Conservation (phyloP, 345 rosid species). For the Reutealis trisperma region DNA sequence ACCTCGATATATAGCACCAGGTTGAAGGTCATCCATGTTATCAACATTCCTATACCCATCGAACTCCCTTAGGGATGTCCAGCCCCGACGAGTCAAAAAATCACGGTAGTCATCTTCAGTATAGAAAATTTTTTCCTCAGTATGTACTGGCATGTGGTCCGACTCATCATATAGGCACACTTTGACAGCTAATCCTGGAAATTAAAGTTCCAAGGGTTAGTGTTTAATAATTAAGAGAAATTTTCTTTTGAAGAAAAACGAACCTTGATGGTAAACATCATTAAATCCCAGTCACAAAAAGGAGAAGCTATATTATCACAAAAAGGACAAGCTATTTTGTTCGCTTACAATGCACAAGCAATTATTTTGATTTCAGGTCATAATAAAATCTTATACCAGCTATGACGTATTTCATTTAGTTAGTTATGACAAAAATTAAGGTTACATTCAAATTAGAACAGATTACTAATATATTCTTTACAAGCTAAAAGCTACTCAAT, state of each 20-base stretch:
- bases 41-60: constrained; percentile 81
- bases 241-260: neutral
- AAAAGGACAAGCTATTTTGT: no score
- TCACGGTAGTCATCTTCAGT: constrained; percentile 89
- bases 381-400: neutral
- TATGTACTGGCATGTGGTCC: constrained; percentile 76
- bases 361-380: no score
- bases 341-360: no score
- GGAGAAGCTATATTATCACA: no score
- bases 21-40: constrained; percentile 88
- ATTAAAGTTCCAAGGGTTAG: neutral
- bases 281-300: neutral
- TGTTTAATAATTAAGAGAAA: no score
- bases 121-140: constrained; percentile 85
- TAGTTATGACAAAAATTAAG: neutral
- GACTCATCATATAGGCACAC: constrained; percentile 83
- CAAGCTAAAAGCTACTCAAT: neutral
- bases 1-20: constrained; percentile 77
- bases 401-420: neutral
- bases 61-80: constrained; percentile 74
- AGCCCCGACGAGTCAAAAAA: constrained; percentile 66
- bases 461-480: neutral
- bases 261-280: neutral
- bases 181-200: constrained; percentile 75
- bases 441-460: no score